phyloP scores from a whole-genome alignment of 163 green algal species.

The Chloroidium sp. region DNA sequence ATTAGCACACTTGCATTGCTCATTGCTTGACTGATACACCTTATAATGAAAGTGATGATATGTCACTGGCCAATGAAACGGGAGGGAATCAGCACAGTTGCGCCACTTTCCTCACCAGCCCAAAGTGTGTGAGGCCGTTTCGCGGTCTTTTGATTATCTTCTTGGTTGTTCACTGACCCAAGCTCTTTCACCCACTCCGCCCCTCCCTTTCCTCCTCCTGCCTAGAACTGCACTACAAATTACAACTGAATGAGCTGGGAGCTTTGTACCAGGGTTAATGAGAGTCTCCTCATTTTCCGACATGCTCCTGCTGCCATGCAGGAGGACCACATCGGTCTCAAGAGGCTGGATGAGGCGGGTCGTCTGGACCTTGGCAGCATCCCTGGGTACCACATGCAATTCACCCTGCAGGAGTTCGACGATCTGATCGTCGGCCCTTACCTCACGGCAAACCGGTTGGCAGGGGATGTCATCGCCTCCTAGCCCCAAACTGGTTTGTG shows the following conservation, averaged over 20 bases:
- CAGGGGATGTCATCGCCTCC: too few relatives aligned
- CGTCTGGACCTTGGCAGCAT: constrained; percentile 26
- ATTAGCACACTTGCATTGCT: too few relatives aligned
- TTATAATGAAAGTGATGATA: too few relatives aligned
- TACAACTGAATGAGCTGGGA: neutral
- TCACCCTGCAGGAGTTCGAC: constrained; percentile 63
- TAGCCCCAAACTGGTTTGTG: too few relatives aligned
- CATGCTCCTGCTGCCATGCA: constrained; percentile 2
- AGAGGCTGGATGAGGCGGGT: constrained; percentile 45
- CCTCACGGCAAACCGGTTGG: neutral
- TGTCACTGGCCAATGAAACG: too few relatives aligned
- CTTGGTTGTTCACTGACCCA: neutral
- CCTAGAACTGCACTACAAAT: neutral
- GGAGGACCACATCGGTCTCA: constrained; percentile 75
- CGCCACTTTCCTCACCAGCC: too few relatives aligned
- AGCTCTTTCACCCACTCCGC: too few relatives aligned
- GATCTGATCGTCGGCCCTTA: constrained; percentile 9
- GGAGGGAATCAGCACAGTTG: too few relatives aligned
- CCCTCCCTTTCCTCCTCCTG: too few relatives aligned
- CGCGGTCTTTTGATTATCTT: neutral
- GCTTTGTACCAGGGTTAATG: neutral
- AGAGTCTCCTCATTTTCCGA: neutral
- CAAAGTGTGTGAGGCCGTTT: neutral
- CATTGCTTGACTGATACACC: too few relatives aligned
- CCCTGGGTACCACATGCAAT: constrained; percentile 54